These are phyloP conservation scores for Phytophthora quininea DNA, from an alignment of 352 stramenopile genomes.

Conservation along the genomic window DNA sequence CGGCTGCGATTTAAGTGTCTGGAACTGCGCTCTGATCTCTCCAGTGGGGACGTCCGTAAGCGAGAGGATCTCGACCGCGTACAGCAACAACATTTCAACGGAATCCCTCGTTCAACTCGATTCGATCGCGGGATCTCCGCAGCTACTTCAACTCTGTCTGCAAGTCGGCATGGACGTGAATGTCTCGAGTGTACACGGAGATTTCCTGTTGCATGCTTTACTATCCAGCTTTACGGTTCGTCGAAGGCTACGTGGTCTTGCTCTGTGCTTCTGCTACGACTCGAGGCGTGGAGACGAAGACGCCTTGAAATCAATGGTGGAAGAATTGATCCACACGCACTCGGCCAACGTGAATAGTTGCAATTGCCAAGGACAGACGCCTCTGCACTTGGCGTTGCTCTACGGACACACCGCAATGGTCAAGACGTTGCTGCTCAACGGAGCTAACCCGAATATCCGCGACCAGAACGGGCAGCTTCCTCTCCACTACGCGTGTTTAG, in stretches of 20 bases:
- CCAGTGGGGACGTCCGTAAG: constrained; percentile 26
- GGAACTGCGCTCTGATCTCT: constrained; percentile 58
- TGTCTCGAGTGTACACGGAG: constrained; percentile 59
- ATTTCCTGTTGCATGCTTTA: constrained; percentile 71
- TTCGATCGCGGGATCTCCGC: constrained; percentile 38
- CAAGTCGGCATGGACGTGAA: constrained; percentile 54
- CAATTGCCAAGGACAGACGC: constrained; percentile 68
- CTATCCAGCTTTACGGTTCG: constrained; percentile 60
- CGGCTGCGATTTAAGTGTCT: constrained; percentile 55
- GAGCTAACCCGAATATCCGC: constrained; percentile 66
- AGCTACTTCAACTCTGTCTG: constrained; percentile 44
- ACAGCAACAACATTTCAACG: constrained; percentile 8
- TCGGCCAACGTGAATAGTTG: constrained; percentile 56
- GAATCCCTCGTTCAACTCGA: constrained; percentile 38
- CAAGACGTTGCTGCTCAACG: constrained; percentile 45
- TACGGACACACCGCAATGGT: constrained; percentile 56
- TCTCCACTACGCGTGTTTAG: constrained; percentile 74
- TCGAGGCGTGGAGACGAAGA: constrained; percentile 34
- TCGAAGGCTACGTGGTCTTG: constrained; percentile 52
- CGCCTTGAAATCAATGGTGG: not conserved
- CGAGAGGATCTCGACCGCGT: constrained; percentile 21
- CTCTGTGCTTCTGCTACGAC: constrained; percentile 69
- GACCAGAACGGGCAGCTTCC: constrained; percentile 60
- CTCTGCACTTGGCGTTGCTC: constrained; percentile 70
- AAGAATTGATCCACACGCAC: constrained; percentile 41